A percentile compares a stretch with the other conserved stretches of the same genome.
Conservation (phyloP, 2,329 filamentous ascomycete genomes). For the Fusarium coffeatum region DNA sequence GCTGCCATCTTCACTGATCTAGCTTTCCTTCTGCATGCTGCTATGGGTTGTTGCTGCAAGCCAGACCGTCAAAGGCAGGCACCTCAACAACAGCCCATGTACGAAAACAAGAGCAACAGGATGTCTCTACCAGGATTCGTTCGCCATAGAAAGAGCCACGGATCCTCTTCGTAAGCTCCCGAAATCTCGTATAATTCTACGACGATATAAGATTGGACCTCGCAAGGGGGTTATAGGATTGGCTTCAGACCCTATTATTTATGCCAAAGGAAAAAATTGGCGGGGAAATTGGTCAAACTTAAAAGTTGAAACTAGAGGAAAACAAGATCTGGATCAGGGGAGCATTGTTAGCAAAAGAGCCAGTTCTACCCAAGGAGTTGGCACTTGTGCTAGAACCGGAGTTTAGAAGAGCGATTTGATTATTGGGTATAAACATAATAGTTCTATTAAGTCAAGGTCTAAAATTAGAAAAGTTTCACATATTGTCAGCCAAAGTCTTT, state of each 20-base stretch:
- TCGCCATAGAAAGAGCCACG: slow-evolving; percentile 45
- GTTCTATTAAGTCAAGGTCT: slow-evolving; percentile 1
- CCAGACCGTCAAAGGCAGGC: slow-evolving; percentile 41
- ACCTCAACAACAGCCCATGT: slow-evolving; percentile 15
- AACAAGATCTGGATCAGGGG: not conserved
- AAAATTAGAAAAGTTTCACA: not conserved
- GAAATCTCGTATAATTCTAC: not conserved
- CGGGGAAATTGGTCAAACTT: not conserved
- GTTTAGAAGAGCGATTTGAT: slow-evolving; percentile 6
- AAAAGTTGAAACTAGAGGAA: not conserved
- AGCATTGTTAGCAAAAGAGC: not conserved
- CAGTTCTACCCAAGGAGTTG: not conserved
- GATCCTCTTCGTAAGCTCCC: slow-evolving; percentile 22
- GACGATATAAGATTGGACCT: not conserved
- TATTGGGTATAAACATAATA: slow-evolving; percentile 3
- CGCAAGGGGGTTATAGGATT: not conserved
- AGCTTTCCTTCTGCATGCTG: slow-evolving; percentile 78
- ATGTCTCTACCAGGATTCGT: slow-evolving; percentile 46
- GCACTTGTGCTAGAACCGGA: slow-evolving; percentile 2
- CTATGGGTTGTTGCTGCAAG: slow-evolving; percentile 80
- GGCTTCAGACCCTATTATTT: not conserved
- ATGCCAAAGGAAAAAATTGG: not conserved
- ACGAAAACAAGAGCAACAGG: slow-evolving; percentile 39
- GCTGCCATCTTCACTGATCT: slow-evolving; percentile 74
- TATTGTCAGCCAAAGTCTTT: not conserved